Evolutionary conservation across 2,329 filamentous ascomycete species (phyloP).

Genomic region (Colletotrichum spaethianum): DNA sequence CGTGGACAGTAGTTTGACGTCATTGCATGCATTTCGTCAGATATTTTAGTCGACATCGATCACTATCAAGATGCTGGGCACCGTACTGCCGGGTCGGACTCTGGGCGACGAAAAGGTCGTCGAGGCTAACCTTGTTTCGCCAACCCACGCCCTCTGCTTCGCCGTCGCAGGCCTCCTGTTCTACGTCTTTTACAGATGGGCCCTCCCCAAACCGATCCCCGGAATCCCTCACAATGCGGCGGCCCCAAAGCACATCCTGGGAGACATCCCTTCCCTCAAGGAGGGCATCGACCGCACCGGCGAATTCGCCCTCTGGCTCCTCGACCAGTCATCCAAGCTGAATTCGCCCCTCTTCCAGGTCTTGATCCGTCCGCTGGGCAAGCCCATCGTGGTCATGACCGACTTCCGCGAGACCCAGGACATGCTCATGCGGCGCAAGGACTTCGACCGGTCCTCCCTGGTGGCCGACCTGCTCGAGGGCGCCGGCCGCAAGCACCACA

Average conservation of each 20-base stretch:
- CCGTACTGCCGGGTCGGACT: not conserved
- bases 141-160: not conserved
- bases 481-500: slow-evolving; percentile 52
- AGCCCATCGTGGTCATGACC: slow-evolving; percentile 60
- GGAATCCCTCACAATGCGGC: slow-evolving; percentile 61
- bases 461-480: slow-evolving; percentile 48
- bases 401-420: slow-evolving; percentile 55
- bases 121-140: not conserved
- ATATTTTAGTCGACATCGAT: too few species aligned
- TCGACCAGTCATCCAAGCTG: slow-evolving; percentile 45
- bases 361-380: slow-evolving; percentile 59
- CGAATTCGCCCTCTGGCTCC: slow-evolving; percentile 34
- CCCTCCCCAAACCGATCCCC: slow-evolving; percentile 58
- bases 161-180: not conserved
- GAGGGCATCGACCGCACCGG: slow-evolving; percentile 48
- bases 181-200: slow-evolving; percentile 28
- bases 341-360: slow-evolving; percentile 61
- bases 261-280: slow-evolving; percentile 59
- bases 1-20: not conserved
- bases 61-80: slow-evolving; percentile 15
- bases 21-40: not conserved
- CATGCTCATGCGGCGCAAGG: slow-evolving; percentile 59
- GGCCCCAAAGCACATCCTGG: slow-evolving; percentile 53
- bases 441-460: slow-evolving; percentile 57
- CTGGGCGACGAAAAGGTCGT: not conserved